Evolutionary conservation across 768 basidiomycete genomes (phyloP).

Genomic region (Daedaleopsis nitida): DNA sequence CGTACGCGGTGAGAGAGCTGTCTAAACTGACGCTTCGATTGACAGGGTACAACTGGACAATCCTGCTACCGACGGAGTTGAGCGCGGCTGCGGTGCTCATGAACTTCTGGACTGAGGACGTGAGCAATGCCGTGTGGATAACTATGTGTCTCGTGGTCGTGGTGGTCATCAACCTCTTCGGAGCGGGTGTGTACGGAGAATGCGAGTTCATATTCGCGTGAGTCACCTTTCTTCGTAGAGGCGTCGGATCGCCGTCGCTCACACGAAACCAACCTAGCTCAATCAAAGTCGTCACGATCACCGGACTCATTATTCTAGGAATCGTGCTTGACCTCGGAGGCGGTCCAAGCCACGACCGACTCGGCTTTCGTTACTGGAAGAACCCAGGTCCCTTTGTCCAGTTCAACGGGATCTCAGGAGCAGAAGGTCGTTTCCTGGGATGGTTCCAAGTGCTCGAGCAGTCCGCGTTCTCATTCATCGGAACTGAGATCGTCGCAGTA

Average conservation of each 20-base stretch:
- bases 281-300: conserved; percentile 86
- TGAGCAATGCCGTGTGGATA: conserved; percentile 81
- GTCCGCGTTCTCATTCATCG: conserved; percentile 92
- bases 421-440: conserved; percentile 78
- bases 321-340: conserved; percentile 86
- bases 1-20: background rate
- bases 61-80: conserved; percentile 72
- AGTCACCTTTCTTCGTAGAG: conserved; percentile 6
- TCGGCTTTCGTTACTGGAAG: conserved; percentile 80
- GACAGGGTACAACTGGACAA: conserved; percentile 57
- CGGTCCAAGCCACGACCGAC: conserved; percentile 76
- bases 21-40: background rate
- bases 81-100: conserved; percentile 78
- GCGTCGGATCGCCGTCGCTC: background rate
- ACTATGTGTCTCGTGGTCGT: conserved; percentile 75
- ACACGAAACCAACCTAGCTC: conserved; percentile 40
- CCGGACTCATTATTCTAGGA: conserved; percentile 57
- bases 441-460: conserved; percentile 76
- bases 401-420: conserved; percentile 60
- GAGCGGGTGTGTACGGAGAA: conserved; percentile 81
- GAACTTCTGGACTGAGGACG: conserved; percentile 59
- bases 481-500: conserved; percentile 92
- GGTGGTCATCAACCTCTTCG: conserved; percentile 72
- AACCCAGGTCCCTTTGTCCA: conserved; percentile 89
- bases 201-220: conserved; percentile 86